phyloP scores from a whole-genome alignment of 306 rosid genomes.

The Quercus suber region DNA sequence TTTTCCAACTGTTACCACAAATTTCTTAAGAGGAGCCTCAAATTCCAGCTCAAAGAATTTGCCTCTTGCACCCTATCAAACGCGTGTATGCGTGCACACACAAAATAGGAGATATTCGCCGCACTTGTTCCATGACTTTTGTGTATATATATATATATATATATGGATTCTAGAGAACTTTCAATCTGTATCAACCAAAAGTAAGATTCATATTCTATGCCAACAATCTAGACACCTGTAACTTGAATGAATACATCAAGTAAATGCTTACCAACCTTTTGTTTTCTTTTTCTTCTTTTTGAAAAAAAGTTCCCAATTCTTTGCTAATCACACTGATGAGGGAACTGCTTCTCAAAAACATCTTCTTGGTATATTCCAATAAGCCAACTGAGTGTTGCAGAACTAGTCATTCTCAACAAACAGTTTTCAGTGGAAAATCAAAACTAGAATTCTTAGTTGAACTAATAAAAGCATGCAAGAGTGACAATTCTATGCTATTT shows the following conservation, averaged over 20 bases:
- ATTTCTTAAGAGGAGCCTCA: neutral
- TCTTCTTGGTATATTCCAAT: no score
- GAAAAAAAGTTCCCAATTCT: neutral
- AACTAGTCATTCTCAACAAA: neutral
- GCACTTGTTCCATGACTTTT: no score
- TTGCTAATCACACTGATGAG: neutral
- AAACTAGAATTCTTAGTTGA: neutral
- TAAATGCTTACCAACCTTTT: neutral
- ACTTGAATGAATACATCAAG: neutral
- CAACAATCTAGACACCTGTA: neutral
- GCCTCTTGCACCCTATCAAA: neutral
- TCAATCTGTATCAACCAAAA: neutral
- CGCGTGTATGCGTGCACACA: no score
- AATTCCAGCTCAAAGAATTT: neutral
- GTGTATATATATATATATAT: no score
- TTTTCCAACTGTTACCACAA: neutral
- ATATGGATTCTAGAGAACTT: neutral
- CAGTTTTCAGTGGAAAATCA: neutral
- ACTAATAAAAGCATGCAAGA: neutral
- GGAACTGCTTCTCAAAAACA: neutral
- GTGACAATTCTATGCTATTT: neutral
- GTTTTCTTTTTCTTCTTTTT: neutral
- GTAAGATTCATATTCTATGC: neutral
- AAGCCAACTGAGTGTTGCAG: no score
- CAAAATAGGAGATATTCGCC: no score